These are phyloP conservation scores for Entoloma clypeatum DNA, from an alignment of 1,284 basidiomycete genomes.

Conservation along the genomic window DNA sequence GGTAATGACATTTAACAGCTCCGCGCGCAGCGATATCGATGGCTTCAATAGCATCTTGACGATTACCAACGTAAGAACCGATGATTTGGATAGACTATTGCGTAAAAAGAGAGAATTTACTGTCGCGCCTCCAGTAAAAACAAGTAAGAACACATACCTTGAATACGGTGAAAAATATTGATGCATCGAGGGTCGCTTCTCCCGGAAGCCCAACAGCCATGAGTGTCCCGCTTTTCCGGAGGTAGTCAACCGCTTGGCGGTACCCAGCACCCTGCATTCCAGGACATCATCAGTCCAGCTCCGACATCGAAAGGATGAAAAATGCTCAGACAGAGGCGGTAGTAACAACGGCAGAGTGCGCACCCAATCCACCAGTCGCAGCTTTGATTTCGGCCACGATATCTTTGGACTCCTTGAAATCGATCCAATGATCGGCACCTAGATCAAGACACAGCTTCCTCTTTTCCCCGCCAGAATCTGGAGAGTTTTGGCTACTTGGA, in stretches of 20 bases:
- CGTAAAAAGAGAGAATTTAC: background rate
- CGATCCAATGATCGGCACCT: slow-evolving; percentile 78
- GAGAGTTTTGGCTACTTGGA: too few relatives aligned
- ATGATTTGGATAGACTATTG: slow-evolving; percentile 63
- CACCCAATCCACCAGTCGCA: slow-evolving; percentile 67
- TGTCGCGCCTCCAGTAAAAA: background rate
- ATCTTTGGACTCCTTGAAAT: slow-evolving; percentile 66
- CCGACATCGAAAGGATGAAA: background rate
- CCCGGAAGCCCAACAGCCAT: slow-evolving; percentile 77
- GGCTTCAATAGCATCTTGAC: slow-evolving; percentile 73
- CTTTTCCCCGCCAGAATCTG: slow-evolving; percentile 76
- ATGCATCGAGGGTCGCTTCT: slow-evolving; percentile 53
- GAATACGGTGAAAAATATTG: slow-evolving; percentile 76
- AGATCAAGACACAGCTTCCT: slow-evolving; percentile 61
- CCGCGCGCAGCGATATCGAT: slow-evolving; percentile 68
- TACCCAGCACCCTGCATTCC: slow-evolving; percentile 52
- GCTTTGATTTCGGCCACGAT: slow-evolving; percentile 60
- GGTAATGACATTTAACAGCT: slow-evolving; percentile 59
- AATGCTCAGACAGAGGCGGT: slow-evolving; percentile 44
- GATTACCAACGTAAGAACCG: slow-evolving; percentile 75
- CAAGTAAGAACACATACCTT: slow-evolving; percentile 33
- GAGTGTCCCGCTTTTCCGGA: slow-evolving; percentile 59
- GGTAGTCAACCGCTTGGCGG: slow-evolving; percentile 66
- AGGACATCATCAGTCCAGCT: background rate
- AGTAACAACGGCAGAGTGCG: slow-evolving; percentile 74